Evolutionary conservation across 345 rosid genomes (phyloP).

Genomic region (Dovyalis caffra): DNA sequence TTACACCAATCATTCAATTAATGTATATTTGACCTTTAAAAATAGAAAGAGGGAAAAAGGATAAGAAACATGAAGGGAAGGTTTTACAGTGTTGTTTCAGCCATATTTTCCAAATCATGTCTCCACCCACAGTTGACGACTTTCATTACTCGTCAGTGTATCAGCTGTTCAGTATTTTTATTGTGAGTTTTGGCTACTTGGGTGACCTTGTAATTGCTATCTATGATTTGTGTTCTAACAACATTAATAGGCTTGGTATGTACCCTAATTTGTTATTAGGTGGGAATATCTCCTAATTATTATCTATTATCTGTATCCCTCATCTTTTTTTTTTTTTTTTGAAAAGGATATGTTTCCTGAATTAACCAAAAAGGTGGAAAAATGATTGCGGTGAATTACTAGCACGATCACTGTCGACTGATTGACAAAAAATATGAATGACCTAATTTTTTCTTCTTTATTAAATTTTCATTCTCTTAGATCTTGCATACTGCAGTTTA

Average conservation of each 20-base stretch:
- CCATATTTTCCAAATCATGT: background rate
- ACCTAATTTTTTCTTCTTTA: background rate
- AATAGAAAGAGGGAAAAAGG: background rate
- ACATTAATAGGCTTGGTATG: background rate
- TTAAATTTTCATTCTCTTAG: background rate
- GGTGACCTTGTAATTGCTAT: background rate
- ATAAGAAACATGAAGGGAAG: background rate
- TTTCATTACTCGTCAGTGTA: background rate
- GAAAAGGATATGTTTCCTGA: background rate
- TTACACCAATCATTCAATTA: background rate
- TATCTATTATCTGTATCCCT: background rate
- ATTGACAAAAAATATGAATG: background rate
- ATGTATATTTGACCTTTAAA: background rate
- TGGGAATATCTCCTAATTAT: background rate
- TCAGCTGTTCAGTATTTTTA: background rate
- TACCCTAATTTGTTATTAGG: background rate
- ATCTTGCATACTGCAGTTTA: background rate
- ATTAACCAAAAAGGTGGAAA: background rate
- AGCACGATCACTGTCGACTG: background rate
- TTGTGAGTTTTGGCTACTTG: background rate
- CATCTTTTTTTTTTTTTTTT: background rate
- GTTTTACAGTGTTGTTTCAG: background rate
- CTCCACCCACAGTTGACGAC: background rate
- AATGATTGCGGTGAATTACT: background rate
- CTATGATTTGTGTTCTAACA: background rate